Conservation (phyloP, 169 alveolate genomes). For the Cryptosporidium canis region DNA sequence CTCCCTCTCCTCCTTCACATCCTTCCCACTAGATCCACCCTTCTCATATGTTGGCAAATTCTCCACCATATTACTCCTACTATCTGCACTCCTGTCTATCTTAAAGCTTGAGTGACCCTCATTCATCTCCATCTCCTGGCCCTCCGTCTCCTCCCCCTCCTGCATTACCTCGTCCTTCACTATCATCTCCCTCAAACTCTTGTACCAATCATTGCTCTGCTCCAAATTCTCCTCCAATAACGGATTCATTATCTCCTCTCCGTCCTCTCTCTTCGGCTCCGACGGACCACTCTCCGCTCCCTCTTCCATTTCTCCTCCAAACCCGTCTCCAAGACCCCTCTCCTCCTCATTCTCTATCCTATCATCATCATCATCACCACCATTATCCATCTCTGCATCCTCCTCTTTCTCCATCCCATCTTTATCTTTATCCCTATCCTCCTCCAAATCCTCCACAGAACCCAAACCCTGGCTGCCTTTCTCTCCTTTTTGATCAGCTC, state of each 20-base stretch:
- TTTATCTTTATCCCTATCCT: neutral
- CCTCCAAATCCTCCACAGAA: constrained; percentile 13
- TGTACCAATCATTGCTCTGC: constrained; percentile 10
- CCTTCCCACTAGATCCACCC: constrained; percentile 38
- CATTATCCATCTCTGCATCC: neutral
- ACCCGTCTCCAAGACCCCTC: constrained; percentile 77
- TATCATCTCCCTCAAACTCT: neutral
- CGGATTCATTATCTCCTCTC: constrained; percentile 77
- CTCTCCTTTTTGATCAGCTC: neutral
- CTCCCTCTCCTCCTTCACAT: constrained; percentile 63
- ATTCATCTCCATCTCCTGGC: constrained; percentile 70
- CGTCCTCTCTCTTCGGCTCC: constrained; percentile 73
- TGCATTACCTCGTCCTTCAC: neutral
- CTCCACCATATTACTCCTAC: constrained; percentile 49
- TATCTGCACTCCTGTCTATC: constrained; percentile 50
- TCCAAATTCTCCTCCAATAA: constrained; percentile 70
- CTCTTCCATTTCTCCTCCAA: constrained; percentile 75
- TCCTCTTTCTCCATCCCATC: constrained; percentile 1
- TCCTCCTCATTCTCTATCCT: constrained; percentile 57
- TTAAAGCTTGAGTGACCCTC: neutral
- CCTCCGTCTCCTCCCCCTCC: constrained; percentile 36
- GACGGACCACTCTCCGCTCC: constrained; percentile 73
- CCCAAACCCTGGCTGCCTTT: neutral
- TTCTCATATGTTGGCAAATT: constrained; percentile 30
- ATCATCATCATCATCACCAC: constrained; percentile 18